Evolutionary conservation across 2,329 filamentous ascomycete species (phyloP), one percentile per base, ranked within the genome.

Genomic region (Fusarium piperis): DNA sequence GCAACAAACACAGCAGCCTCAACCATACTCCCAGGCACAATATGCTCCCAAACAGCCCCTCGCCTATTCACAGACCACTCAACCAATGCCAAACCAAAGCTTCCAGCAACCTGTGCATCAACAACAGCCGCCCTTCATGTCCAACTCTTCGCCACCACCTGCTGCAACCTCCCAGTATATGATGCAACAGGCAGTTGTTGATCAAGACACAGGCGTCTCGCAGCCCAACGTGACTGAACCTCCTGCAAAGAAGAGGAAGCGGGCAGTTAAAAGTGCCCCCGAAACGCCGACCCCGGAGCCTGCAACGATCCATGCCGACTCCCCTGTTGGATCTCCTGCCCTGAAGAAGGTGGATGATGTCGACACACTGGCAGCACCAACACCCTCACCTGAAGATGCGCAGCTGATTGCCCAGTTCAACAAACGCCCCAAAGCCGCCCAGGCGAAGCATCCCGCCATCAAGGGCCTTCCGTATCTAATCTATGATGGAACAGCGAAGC

Each of bases 221-320:
- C 74, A 77, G 36, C 60, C 74, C 16, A 62, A 62, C 9, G 59
- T 71, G 11, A 66, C 67, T 38, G 80, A 82, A 23, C 78, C 78
- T 18, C 70, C 75, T 18, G 74, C 74, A 15, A 84, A 83, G 73
- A 84, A 82, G 74, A 80, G 81, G 39, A 84, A 84, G 67, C 79
- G 81, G 4, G 66, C 63, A 6, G 46, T 46, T 2, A 84, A 79
- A 70, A 74, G 60, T 38, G 72, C 70, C 6, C 62, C 73, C 4
- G 79, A 81, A 35, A 70, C 70, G 1, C 70, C 72, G 6, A 73
- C 71, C 6, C 70, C 73, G 2, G 81, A 83, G 52, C 77, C 77
- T 44, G 62, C 69, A 11, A 55, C 59, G 10, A 44, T 65, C 11
- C 56, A 71, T 13, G 59, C 74, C 6, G 81, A 83, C 36, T 76